These are phyloP conservation scores for Fusarium sambucinum DNA, from an alignment of 2,329 filamentous ascomycete genomes.

Conservation along the genomic window DNA sequence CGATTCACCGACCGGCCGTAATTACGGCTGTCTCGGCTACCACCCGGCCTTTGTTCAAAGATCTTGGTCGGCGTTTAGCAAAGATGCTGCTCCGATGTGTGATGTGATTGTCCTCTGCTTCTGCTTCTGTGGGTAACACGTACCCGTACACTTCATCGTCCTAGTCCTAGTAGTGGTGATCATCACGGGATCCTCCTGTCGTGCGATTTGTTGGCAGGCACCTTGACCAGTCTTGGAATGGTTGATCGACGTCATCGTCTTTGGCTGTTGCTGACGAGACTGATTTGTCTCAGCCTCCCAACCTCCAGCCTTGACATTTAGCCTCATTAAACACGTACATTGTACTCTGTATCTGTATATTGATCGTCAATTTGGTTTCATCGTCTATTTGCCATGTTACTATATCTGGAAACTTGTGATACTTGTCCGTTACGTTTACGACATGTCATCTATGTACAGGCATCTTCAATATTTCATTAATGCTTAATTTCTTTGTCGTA, in stretches of 20 bases:
- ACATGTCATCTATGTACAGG: slow-evolving; percentile 26
- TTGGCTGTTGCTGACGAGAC: slow-evolving; percentile 24
- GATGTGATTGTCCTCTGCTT: neutral
- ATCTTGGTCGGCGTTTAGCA: slow-evolving; percentile 18
- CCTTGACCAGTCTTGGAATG: slow-evolving; percentile 12
- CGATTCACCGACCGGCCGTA: slow-evolving; percentile 41
- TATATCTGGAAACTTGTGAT: slow-evolving; percentile 26
- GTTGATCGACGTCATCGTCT: slow-evolving; percentile 34
- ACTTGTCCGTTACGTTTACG: slow-evolving; percentile 10
- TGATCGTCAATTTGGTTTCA: neutral
- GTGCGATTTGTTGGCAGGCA: slow-evolving; percentile 3
- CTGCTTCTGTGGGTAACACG: slow-evolving; percentile 7
- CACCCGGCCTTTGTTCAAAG: slow-evolving; percentile 9
- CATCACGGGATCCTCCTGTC: slow-evolving; percentile 21
- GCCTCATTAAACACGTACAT: slow-evolving; percentile 9
- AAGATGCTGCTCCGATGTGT: slow-evolving; percentile 25
- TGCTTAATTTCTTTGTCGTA: neutral
- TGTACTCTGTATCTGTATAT: neutral
- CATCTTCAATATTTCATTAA: neutral
- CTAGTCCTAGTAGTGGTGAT: slow-evolving; percentile 16
- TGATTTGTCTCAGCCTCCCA: slow-evolving; percentile 37
- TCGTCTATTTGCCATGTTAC: slow-evolving; percentile 12
- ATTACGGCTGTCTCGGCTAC: slow-evolving; percentile 46
- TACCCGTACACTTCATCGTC: slow-evolving; percentile 20
- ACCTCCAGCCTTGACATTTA: slow-evolving; percentile 28